Percentiles rank a stretch among this genome's conserved stretches.
These are phyloP conservation scores for Citrus australasica DNA, from an alignment of 345 rosid species.

Conservation along the genomic window DNA sequence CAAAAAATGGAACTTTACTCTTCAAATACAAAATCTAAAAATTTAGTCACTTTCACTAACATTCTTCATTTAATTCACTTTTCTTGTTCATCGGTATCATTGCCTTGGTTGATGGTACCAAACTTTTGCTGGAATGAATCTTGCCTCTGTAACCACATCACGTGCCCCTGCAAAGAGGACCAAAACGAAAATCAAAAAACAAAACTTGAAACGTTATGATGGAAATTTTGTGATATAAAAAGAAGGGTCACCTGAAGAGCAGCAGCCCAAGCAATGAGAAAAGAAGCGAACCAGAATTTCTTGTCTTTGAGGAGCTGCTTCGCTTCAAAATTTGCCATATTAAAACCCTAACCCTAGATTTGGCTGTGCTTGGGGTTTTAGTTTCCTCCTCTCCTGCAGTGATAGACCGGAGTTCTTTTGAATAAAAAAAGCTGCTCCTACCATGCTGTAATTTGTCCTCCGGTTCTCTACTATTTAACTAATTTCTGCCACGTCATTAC, in stretches of 20 bases:
- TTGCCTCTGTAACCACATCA: slow-evolving; percentile 92
- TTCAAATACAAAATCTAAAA: not conserved
- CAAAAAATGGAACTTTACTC: not conserved
- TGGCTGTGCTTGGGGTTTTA: not conserved
- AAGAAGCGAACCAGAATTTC: slow-evolving; percentile 82
- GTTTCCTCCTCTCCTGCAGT: not conserved
- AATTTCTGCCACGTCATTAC: not conserved
- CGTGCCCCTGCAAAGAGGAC: slow-evolving; percentile 54
- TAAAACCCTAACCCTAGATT: slow-evolving; percentile 25
- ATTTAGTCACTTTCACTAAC: not conserved
- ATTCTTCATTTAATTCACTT: slow-evolving; percentile 9
- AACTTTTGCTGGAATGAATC: slow-evolving; percentile 77
- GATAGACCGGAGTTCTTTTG: not conserved
- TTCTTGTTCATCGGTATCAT: slow-evolving; percentile 18
- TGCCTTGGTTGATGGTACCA: slow-evolving; percentile 23
- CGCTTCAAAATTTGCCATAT: slow-evolving; percentile 49
- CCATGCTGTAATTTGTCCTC: not conserved
- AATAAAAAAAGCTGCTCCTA: not conserved
- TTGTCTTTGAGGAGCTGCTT: slow-evolving; percentile 68
- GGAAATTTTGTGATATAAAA: not conserved
- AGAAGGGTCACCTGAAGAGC: slow-evolving; percentile 63
- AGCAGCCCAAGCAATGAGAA: slow-evolving; percentile 84
- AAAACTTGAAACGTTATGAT: not conserved
- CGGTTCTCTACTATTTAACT: not conserved
- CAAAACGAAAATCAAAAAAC: not conserved